A percentile compares a stretch with the other conserved stretches of the same genome.
Evolutionary conservation across 805 yeast species (phyloP).

Genomic region (Kuraishia molischiana): DNA sequence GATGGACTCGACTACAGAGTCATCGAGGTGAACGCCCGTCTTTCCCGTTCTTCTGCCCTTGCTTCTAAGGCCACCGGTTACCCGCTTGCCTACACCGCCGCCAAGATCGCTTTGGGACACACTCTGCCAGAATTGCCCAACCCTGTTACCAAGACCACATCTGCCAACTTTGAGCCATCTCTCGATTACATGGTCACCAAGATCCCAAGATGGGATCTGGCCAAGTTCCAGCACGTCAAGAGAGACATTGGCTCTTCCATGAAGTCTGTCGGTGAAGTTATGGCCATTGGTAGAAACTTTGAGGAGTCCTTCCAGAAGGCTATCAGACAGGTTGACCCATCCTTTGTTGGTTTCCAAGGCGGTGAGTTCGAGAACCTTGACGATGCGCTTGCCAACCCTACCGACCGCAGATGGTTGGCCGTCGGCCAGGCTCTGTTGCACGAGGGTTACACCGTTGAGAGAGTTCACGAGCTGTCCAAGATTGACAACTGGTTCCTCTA

Average conservation of each 20-base stretch:
- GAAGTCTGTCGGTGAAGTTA: slow-evolving; percentile 99
- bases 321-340: slow-evolving; percentile 90
- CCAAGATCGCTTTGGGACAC: slow-evolving; percentile 90
- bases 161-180: slow-evolving; percentile 96
- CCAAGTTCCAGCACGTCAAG: slow-evolving; percentile 92
- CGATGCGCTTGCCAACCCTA: slow-evolving; percentile 69
- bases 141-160: slow-evolving; percentile 92
- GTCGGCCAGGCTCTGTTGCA: slow-evolving; percentile 95
- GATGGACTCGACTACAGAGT: slow-evolving; percentile 93
- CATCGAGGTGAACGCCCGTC: slow-evolving; percentile 94
- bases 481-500: slow-evolving; percentile 94
- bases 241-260: slow-evolving; percentile 90
- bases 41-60: slow-evolving; percentile 93
- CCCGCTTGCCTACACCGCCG: slow-evolving; percentile 98
- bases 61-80: slow-evolving; percentile 99
- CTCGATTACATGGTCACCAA: slow-evolving; percentile 94
- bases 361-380: slow-evolving; percentile 70
- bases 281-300: slow-evolving; percentile 97
- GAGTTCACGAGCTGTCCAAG: slow-evolving; percentile 83
- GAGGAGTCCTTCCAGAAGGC: slow-evolving; percentile 98
- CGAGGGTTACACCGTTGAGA: slow-evolving; percentile 85
- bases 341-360: slow-evolving; percentile 87
- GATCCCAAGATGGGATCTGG: slow-evolving; percentile 97
- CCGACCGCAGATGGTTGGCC: slow-evolving; percentile 96
- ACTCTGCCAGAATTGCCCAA: slow-evolving; percentile 93